Base-by-base conservation (phyloP, 1,139 yeast genomes). In the Protomyces pachydermus region DNA sequence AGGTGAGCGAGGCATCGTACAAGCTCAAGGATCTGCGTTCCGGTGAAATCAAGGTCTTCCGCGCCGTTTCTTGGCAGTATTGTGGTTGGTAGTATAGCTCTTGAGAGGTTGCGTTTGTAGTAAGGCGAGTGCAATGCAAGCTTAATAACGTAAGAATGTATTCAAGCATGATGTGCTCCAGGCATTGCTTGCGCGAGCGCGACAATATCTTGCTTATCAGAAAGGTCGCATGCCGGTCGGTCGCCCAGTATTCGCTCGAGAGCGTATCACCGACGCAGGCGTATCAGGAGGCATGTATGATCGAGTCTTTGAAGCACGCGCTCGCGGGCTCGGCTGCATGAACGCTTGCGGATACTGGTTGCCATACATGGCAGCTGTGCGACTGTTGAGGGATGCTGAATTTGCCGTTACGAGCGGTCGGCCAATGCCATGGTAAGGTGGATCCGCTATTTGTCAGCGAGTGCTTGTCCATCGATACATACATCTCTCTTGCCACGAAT, bases 1-100 rank as follows among this genome's bases (percentile, higher is more conserved):
- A 78, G 87, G 87, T 1, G 81, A 81, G 67, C 67, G 83, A 81
- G 67, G 86, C 84, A 58, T 80, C 86, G 60, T 88, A 86, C 74
- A 84, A 84, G 71, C 74, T 91, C 28, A 77, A 82, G 10, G 95
- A 90, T 65, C 80, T 93, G 81, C 86, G 83, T 74, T 79, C 83
- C 66, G 98, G 98, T 3, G 86, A 85, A 70, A 78, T 93, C 20
- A 82, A 90, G 69, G 88, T 90, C 1, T 91, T 85, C 74, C 82
- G 98, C 72, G 82, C 81, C 16, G 81, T 87, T 39, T 87, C 86
- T 3, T 81, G 87, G 65, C 82, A 80, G 51, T 83, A 79, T 70
- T 80, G 87, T 54, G 84, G 84, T 5, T 87, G 93, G 93, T 18
- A 28, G 32, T 28, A 28, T 28, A 28, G 32, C 32, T 28, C 8